These are phyloP conservation scores for Clarireedia monteithiana DNA, from an alignment of 2,329 filamentous ascomycete species.

Conservation along the genomic window DNA sequence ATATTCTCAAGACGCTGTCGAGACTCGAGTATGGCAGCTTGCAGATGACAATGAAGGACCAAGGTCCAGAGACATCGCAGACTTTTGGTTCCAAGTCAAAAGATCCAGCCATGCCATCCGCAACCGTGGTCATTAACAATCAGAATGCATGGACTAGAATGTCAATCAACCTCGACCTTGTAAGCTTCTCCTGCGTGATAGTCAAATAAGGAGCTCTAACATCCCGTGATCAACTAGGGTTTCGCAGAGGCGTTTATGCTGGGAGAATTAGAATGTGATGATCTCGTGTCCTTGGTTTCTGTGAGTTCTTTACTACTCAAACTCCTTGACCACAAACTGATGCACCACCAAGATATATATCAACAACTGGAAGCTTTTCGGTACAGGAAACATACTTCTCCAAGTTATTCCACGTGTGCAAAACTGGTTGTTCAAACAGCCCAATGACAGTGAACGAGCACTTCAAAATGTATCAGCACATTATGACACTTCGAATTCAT, in stretches of 20 bases:
- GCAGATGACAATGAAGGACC: not conserved
- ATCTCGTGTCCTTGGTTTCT: conserved; percentile 39
- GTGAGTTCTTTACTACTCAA: not conserved
- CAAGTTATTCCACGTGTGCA: conserved; percentile 2
- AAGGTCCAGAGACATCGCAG: not conserved
- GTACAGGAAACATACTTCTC: not conserved
- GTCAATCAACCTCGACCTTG: not conserved
- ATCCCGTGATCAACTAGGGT: not conserved
- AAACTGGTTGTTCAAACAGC: conserved; percentile 27
- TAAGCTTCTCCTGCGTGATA: not conserved
- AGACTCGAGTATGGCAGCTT: conserved; percentile 3
- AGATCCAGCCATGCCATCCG: not conserved
- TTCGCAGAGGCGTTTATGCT: conserved; percentile 52
- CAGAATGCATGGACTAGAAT: not conserved
- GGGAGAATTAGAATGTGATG: conserved; percentile 55
- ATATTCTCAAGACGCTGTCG: not conserved
- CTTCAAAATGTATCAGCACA: conserved; percentile 60
- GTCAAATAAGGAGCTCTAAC: not conserved
- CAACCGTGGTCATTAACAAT: not conserved
- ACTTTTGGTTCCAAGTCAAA: not conserved
- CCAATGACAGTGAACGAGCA: conserved; percentile 46
- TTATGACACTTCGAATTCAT: conserved; percentile 65
- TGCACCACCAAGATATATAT: not conserved
- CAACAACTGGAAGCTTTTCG: not conserved
- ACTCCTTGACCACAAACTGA: not conserved